Evolutionary conservation across 2,329 filamentous ascomycete species (phyloP).

Genomic region (Dothistroma septosporum): DNA sequence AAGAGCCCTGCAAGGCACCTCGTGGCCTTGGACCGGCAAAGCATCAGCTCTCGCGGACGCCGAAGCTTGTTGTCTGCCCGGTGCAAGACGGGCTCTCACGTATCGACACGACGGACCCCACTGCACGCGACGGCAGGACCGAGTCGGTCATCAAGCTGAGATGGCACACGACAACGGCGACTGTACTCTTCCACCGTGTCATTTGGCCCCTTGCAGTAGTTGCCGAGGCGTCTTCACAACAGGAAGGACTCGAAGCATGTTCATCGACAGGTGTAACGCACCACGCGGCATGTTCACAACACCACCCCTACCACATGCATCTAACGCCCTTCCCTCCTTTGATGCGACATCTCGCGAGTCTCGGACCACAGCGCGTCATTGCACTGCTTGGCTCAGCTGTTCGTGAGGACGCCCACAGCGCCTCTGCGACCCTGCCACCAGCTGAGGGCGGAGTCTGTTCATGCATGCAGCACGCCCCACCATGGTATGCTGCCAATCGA

Average conservation of each 20-base stretch:
- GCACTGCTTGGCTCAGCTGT: not conserved
- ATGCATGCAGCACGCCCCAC: not conserved
- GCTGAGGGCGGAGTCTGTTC: not conserved
- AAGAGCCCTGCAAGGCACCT: slow-evolving; percentile 7
- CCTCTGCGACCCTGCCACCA: not conserved
- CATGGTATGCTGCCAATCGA: not conserved
- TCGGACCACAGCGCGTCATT: not conserved
- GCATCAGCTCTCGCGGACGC: slow-evolving; percentile 7
- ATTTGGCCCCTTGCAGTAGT: not conserved
- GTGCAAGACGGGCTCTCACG: slow-evolving; percentile 2
- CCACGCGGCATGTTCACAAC: not conserved
- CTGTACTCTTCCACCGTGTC: not conserved
- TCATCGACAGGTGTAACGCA: not conserved
- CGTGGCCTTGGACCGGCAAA: slow-evolving; percentile 4
- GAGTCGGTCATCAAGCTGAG: not conserved
- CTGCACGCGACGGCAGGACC: not conserved
- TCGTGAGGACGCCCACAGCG: not conserved
- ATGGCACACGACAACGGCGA: not conserved
- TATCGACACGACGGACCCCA: not conserved
- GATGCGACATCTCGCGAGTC: not conserved
- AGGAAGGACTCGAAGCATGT: not conserved
- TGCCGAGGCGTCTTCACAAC: not conserved
- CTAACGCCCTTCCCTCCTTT: not conserved
- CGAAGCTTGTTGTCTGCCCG: slow-evolving; percentile 1
- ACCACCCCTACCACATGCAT: not conserved